phyloP scores from a whole-genome alignment of 2,329 filamentous ascomycete genomes.

The Sporothrix inflata region DNA sequence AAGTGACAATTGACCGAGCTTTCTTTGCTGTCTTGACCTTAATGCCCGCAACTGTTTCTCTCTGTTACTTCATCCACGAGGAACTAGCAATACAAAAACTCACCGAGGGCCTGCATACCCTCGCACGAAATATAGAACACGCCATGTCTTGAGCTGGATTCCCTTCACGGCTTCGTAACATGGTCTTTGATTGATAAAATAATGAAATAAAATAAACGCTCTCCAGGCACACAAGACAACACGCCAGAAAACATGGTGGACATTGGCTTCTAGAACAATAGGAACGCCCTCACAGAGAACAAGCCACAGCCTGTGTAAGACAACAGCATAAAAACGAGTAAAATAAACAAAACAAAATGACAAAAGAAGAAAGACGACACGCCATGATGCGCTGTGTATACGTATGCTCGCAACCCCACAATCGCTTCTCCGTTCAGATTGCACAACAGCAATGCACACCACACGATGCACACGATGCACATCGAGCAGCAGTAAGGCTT shows the following conservation, averaged over 20 bases:
- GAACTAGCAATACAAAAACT: too few relatives aligned
- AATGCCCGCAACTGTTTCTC: background rate
- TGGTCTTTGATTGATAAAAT: too few relatives aligned
- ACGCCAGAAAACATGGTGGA: background rate
- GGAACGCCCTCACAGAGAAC: background rate
- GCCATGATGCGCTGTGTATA: too few relatives aligned
- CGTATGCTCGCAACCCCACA: background rate
- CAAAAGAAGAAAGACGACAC: too few relatives aligned
- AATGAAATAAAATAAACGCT: background rate
- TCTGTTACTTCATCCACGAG: too few relatives aligned
- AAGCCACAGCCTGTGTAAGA: too few relatives aligned
- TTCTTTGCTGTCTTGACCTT: too few relatives aligned
- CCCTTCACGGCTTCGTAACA: too few relatives aligned
- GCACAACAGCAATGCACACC: background rate
- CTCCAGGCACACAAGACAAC: background rate
- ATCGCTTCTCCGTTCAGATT: background rate
- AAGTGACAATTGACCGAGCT: too few relatives aligned
- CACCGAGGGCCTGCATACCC: background rate
- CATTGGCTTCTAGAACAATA: background rate
- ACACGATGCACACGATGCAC: background rate
- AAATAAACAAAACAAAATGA: background rate
- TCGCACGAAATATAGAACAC: background rate
- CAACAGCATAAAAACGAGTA: too few relatives aligned
- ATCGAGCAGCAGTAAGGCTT: background rate
- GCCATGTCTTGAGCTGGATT: slow-evolving; percentile 5